These are phyloP conservation scores for Hemisphaericaspora lyxosophila DNA, from an alignment of 1,139 yeast genomes.

Conservation along the genomic window DNA sequence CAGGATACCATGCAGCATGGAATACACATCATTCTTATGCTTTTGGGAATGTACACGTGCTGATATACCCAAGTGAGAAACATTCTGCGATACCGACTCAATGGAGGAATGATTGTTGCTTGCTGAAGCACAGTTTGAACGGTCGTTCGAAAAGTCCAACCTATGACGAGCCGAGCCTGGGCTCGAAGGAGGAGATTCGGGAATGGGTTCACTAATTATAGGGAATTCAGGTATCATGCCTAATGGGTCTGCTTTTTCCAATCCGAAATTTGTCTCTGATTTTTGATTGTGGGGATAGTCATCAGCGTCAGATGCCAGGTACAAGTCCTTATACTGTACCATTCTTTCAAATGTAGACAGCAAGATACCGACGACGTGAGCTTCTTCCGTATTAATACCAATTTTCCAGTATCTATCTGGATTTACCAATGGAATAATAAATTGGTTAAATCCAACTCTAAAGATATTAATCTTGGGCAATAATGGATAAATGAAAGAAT, in stretches of 20 bases:
- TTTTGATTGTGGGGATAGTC: background rate
- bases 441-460: conserved; percentile 52
- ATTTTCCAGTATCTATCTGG: conserved; percentile 76
- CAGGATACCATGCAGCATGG: background rate
- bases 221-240: background rate
- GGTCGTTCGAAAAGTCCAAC: conserved; percentile 9
- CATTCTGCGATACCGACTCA: background rate
- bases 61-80: background rate
- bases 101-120: background rate
- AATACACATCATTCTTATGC: background rate
- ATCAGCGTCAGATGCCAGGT: conserved; percentile 12
- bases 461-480: conserved; percentile 60
- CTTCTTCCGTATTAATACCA: conserved; percentile 41
- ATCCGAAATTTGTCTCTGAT: background rate
- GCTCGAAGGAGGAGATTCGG: conserved; percentile 50
- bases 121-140: conserved; percentile 31
- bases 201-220: conserved; percentile 26
- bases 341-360: conserved; percentile 39
- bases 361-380: conserved; percentile 29
- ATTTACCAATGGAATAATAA: conserved; percentile 63
- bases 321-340: conserved; percentile 49
- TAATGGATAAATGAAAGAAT: conserved; percentile 58
- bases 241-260: conserved; percentile 4
- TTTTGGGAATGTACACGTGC: background rate
- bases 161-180: conserved; percentile 18